Evolutionary conservation across 768 basidiomycete genomes (phyloP), one percentile per base, ranked within the genome.

Genomic region (Agrocybe chaxingu): DNA sequence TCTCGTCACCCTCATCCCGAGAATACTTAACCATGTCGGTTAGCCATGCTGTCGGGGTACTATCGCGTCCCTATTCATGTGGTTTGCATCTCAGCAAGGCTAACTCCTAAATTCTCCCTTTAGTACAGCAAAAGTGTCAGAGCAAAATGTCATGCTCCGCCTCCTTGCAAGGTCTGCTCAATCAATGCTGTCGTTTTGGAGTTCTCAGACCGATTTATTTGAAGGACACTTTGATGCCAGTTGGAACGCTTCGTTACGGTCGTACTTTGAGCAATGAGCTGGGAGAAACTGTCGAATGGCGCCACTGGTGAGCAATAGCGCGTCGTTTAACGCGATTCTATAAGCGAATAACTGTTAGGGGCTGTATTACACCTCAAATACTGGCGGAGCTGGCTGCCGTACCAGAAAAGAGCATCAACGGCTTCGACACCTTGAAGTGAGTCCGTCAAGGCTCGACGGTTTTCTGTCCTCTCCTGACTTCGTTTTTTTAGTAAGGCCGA

Each of bases 51-150:
- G 44, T 63, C 42, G 64, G 61, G 51, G 57, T 63, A 54, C 19
- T 36, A 47, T 38, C 18, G 55, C 32, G 18, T 52, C 42, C 29
- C 42, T 18, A 32, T 44, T 32, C n/a, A 7, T 8, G 19, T 19
- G n/a, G 19, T 42, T 36, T 30, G 8, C 8, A 16, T 16, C 16
- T 47, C 34, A 11, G 30, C 10, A 13, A 8, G 18, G 12, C 41
- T 13, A 34, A 35, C 35, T 29, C 51, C 45, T 31, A 48, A 32
- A 31, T 30, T 5, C 24, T 39, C 35, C 32, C 35, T 50, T 9
- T 56, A 90, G 89, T 91, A 90, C 54, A 85, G 81, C 67, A 87
- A 79, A 69, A 87, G 81, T 53, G 72, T 77, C 2, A 75, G 81
- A 45, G 84, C 85, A 1, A 82, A 81, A 53, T 91, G 88, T 61